Percentiles rank a stretch among this genome's conserved stretches.
These are phyloP conservation scores for Papiliotrema laurentii DNA, from an alignment of 1,284 basidiomycete species.

Conservation along the genomic window DNA sequence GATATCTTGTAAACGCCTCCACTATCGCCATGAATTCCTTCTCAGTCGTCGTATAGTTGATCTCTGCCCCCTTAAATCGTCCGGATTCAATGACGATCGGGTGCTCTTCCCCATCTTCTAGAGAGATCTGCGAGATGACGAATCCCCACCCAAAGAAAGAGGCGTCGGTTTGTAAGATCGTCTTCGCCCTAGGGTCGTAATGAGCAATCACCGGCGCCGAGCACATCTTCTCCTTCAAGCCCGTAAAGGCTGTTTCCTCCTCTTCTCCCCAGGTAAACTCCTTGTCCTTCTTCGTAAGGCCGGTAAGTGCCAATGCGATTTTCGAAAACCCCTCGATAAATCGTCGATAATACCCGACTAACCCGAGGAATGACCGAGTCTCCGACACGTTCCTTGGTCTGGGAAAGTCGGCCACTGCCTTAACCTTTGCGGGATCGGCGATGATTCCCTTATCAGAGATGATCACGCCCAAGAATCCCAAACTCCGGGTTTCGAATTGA, in stretches of 20 bases:
- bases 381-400: conserved; percentile 37
- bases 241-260: conserved; percentile 43
- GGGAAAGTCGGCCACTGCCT: conserved; percentile 47
- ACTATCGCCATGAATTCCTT: conserved; percentile 54
- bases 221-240: conserved; percentile 29
- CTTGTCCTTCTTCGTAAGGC: conserved; percentile 14
- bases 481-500: conserved; percentile 26
- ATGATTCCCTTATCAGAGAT: conserved; percentile 39
- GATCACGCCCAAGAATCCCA: conserved; percentile 50
- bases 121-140: conserved; percentile 31
- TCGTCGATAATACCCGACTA: conserved; percentile 49
- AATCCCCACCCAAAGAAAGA: conserved; percentile 35
- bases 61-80: conserved; percentile 40
- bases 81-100: conserved; percentile 46
- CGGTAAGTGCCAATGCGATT: conserved; percentile 38
- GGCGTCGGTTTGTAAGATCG: conserved; percentile 41
- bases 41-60: conserved; percentile 54
- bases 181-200: conserved; percentile 35
- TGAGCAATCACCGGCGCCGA: conserved; percentile 44
- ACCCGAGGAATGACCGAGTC: conserved; percentile 47
- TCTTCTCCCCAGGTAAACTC: conserved; percentile 6
- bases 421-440: conserved; percentile 35
- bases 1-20: conserved; percentile 45
- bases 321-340: conserved; percentile 50
- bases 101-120: conserved; percentile 31